Percentiles rank a stretch among this genome's conserved stretches.
phyloP scores from a whole-genome alignment of 83 land plant genomes.

The Thuja plicata region DNA sequence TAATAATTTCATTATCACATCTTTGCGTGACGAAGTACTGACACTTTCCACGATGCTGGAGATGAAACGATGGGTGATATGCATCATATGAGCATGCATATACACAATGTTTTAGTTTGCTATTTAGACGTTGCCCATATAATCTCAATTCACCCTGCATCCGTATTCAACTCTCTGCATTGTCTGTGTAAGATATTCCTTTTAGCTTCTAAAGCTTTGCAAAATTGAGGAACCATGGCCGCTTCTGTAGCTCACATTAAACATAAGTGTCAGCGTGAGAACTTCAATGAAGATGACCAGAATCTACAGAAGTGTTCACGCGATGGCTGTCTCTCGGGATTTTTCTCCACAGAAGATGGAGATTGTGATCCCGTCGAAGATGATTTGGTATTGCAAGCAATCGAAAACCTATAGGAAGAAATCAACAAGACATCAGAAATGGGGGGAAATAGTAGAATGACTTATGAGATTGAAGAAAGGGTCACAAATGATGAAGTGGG shows the following conservation, averaged over 20 bases:
- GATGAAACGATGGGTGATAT: too few relatives aligned
- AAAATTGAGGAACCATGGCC: not conserved
- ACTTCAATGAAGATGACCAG: not conserved
- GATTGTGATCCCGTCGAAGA: not conserved
- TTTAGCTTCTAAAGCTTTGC: not conserved
- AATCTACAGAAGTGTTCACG: not conserved
- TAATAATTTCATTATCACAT: too few relatives aligned
- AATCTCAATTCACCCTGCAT: not conserved
- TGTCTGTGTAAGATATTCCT: too few relatives aligned
- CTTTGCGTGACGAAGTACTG: too few relatives aligned
- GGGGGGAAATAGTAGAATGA: not conserved
- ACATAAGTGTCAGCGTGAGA: not conserved
- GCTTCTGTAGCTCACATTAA: not conserved
- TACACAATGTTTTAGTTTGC: too few relatives aligned
- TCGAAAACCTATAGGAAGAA: not conserved
- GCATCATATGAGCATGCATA: too few relatives aligned
- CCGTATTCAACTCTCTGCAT: too few relatives aligned
- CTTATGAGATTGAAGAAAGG: not conserved
- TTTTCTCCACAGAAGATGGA: not conserved
- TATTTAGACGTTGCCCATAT: too few relatives aligned
- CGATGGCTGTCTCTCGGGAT: not conserved
- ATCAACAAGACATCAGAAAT: not conserved
- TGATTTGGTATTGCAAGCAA: not conserved
- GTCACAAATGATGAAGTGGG: not conserved
- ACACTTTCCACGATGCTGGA: too few relatives aligned